A percentile compares a stretch with the other conserved stretches of the same genome.
These are phyloP conservation scores for Rhizopus sp. DNA, from an alignment of 371 early-diverging fungal genomes.

Conservation along the genomic window DNA sequence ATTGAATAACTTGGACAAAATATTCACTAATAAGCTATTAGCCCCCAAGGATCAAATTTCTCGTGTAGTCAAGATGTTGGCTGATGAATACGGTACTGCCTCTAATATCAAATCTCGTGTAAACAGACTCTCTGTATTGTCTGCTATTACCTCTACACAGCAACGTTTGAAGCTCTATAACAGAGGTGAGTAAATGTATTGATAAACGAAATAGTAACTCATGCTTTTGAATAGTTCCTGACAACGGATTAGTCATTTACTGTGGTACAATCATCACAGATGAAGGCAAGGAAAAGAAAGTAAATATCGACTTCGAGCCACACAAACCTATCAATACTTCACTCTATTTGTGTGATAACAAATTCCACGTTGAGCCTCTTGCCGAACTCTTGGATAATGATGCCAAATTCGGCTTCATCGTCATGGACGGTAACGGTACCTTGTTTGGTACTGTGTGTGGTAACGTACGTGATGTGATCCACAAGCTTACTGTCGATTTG, in stretches of 20 bases:
- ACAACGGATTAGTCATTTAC: slow-evolving; percentile 94
- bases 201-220: background rate
- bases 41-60: slow-evolving; percentile 96
- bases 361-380: slow-evolving; percentile 98
- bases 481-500: slow-evolving; percentile 95
- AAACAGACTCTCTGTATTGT: slow-evolving; percentile 97
- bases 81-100: slow-evolving; percentile 99
- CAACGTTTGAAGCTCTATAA: slow-evolving; percentile 97
- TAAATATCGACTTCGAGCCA: slow-evolving; percentile 99
- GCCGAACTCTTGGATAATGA: slow-evolving; percentile 94
- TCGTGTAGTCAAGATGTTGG: slow-evolving; percentile 92
- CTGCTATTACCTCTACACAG: slow-evolving; percentile 99
- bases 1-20: background rate
- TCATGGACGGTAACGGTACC: slow-evolving; percentile 99
- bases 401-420: slow-evolving; percentile 98
- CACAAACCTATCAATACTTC: slow-evolving; percentile 99
- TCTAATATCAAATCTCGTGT: slow-evolving; percentile 99
- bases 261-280: slow-evolving; percentile 98
- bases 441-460: slow-evolving; percentile 98
- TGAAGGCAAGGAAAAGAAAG: slow-evolving; percentile 99
- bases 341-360: slow-evolving; percentile 99
- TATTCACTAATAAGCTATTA: slow-evolving; percentile 9
- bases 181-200: slow-evolving; percentile 46
- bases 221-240: slow-evolving; percentile 67
- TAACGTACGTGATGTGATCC: slow-evolving; percentile 96